Base-by-base conservation (phyloP, 495 filamentous ascomycete genomes). In the Lasiosphaeria ovina region DNA sequence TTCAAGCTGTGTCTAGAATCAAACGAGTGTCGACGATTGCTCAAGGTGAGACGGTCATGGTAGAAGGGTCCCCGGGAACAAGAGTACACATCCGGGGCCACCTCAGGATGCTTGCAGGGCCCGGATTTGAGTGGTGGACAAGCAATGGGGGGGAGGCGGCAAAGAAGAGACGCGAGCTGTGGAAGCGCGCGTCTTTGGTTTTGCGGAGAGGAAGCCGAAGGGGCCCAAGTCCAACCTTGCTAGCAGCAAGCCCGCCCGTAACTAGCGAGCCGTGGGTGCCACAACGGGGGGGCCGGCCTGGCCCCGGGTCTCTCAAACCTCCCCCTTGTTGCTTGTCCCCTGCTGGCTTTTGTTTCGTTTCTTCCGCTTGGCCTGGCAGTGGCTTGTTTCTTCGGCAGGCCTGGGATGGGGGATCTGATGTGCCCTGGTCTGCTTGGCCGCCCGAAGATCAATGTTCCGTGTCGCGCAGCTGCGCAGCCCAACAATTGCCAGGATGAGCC, bases 141-240 rank as follows among this genome's bases (percentile, higher is more conserved):
- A 52, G 58, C 17, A 17, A 32, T 53, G 58, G 57, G 59, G 54
- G 33, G 56, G 60, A 56, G 68, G 71, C 69, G 70, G 72, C 66
- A 73, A 73, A 66, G 65, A 67, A 72, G 66, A 72, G 63, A 71
- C 70, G 69, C 72, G 68, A 71, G 66, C 69, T 52, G 60, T 52
- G 54, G 70, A 74, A 74, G 69, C 70, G 72, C 72, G 72, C 72
- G 72, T 74, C 72, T 73, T 71, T 49, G 49, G n/a, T 54, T 58
- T 64, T 61, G 60, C 54, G 60, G 62, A 55, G 57, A 63, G 58
- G 58, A 61, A 57, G 54, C 62, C 58, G 55, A 58, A 61, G 36
- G 38, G 38, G 58, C 53, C 53, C 34, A 44, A 32, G 51, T 9
- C 58, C 61, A 57, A 60, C 51, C 58, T 58, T 63, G 59, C 65